phyloP scores from a whole-genome alignment of 148 eudicot genomes.

The Fagopyrum tataricum region DNA sequence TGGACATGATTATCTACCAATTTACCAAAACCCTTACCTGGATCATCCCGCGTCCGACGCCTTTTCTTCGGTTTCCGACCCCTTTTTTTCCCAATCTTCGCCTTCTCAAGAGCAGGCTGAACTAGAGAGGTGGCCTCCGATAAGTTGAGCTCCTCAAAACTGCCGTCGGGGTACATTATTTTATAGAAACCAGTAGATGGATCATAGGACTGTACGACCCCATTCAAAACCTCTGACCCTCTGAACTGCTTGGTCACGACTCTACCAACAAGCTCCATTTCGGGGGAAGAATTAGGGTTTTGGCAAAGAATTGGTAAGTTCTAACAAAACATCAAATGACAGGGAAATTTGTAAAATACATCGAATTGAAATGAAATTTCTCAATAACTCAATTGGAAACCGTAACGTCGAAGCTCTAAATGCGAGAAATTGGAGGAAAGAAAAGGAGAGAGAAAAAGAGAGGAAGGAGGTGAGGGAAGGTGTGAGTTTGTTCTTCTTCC shows the following conservation, averaged over 20 bases:
- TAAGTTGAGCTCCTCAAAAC: conserved; percentile 45
- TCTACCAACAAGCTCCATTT: conserved; percentile 66
- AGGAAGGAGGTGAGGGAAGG: conserved; percentile 2
- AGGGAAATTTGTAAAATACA: not conserved
- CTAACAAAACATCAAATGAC: not conserved
- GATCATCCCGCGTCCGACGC: conserved; percentile 26
- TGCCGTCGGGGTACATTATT: conserved; percentile 56
- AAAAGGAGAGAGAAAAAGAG: not conserved
- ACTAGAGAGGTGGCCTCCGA: conserved; percentile 25
- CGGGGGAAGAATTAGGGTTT: conserved; percentile 13
- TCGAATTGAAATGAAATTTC: not conserved
- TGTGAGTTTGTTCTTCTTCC: conserved; percentile 9
- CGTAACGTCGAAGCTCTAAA: not conserved
- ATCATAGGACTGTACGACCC: conserved; percentile 49
- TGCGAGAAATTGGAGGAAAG: not conserved
- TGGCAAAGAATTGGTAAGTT: not conserved
- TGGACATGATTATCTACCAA: conserved; percentile 15
- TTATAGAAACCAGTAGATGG: conserved; percentile 40
- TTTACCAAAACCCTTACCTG: conserved; percentile 33
- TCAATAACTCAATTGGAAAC: not conserved
- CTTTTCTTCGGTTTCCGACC: conserved; percentile 41
- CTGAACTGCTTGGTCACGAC: conserved; percentile 43
- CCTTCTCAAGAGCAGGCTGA: conserved; percentile 16
- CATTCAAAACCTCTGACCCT: conserved; percentile 48
- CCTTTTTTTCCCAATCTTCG: conserved; percentile 15